Base-by-base conservation (phyloP, 768 basidiomycete species). In the Phlebiopsis gigantea region DNA sequence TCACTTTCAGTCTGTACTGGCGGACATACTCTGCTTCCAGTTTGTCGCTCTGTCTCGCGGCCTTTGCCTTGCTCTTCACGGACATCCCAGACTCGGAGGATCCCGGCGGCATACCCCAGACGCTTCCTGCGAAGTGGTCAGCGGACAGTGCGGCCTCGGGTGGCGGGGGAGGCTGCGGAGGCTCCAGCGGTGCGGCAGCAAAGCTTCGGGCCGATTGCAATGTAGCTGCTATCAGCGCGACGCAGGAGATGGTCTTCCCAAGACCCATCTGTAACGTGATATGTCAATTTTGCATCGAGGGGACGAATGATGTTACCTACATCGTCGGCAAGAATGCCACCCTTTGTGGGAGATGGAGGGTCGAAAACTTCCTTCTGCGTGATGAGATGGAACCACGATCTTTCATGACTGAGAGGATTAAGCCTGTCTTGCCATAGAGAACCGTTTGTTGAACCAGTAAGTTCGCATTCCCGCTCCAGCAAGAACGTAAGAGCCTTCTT, bases 401-500 rank as follows among this genome's bases (percentile, higher is more conserved):
- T 70, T 67, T 65, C 71, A 52, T 71, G 73, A 26, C 78, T 74
- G 46, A 80, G 65, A 24, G 78, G 77, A 61, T 84, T 81, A 46
- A 66, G 62, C 46, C 82, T 73, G 55, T 68, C 65, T 59, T 88
- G 84, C 89, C 90, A 93, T 41, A 93, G 69, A 7, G 88, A 86
- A 59, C 72, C 79, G 62, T 88, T 90, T 71, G 82, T 78, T 44
- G 72, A 63, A 34, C 77, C 75, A 30, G 72, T 68, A 14, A 73
- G 78, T 71, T 92, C 90, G 59, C 83, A 79, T 69, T 90, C 86
- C 68, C 97, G 82, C 66, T 97, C 92, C 19, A 98, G 78, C 49
- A 99, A 76, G 72, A 99, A 99, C 1, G 96, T 93, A 19, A 99
- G 78, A 22, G 96, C 97, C 71, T 96, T 96, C 74, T 94, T 96